A percentile compares a stretch with the other conserved stretches of the same genome.
phyloP scores from a whole-genome alignment of 805 yeast genomes.

The Ogataea sp. region DNA sequence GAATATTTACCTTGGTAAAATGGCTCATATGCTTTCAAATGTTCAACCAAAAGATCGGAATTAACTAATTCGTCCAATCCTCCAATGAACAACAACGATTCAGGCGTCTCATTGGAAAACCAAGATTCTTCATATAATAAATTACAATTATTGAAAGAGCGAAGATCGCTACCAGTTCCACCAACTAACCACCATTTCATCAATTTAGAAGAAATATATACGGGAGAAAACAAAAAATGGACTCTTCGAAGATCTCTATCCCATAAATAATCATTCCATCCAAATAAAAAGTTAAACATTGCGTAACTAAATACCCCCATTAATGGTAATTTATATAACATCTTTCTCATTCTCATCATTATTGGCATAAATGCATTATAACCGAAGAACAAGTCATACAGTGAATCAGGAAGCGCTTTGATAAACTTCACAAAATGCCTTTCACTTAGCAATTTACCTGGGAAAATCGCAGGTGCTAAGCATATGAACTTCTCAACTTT shows the following conservation, averaged over 20 bases:
- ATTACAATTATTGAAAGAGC: constrained; percentile 30
- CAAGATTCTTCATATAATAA: constrained; percentile 46
- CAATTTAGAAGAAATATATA: constrained; percentile 65
- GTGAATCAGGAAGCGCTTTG: constrained; percentile 37
- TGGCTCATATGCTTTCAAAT: constrained; percentile 55
- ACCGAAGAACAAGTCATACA: constrained; percentile 58
- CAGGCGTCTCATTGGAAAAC: constrained; percentile 48
- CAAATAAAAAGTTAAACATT: constrained; percentile 81
- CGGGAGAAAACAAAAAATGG: constrained; percentile 82
- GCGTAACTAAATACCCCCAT: constrained; percentile 64
- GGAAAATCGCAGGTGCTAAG: constrained; percentile 86
- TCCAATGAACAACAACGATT: constrained; percentile 61
- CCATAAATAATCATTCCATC: constrained; percentile 81
- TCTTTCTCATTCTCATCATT: constrained; percentile 51
- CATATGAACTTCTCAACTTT: constrained; percentile 66
- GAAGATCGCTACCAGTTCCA: constrained; percentile 36
- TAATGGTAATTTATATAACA: constrained; percentile 39
- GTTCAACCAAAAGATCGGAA: constrained; percentile 57
- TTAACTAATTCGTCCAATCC: constrained; percentile 71
- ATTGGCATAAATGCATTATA: constrained; percentile 69
- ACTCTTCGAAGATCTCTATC: constrained; percentile 57
- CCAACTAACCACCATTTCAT: constrained; percentile 90
- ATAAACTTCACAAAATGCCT: constrained; percentile 56
- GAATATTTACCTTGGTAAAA: constrained; percentile 27
- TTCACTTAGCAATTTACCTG: constrained; percentile 66